These are phyloP conservation scores for Mycena galopus DNA, from an alignment of 768 basidiomycete genomes.

Conservation along the genomic window DNA sequence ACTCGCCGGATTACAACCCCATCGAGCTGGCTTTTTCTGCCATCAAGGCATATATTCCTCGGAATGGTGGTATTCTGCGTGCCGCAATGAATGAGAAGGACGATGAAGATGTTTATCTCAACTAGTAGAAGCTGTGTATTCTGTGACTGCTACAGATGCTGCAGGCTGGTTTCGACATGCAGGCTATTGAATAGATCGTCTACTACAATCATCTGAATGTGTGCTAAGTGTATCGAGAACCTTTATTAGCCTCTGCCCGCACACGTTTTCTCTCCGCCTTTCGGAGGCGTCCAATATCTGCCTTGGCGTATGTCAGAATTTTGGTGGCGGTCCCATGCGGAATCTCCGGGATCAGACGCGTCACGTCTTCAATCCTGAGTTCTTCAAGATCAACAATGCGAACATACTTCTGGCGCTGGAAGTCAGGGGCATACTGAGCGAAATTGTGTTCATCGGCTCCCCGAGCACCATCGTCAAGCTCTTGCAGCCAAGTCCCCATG, in stretches of 20 bases:
- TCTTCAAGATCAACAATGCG: background rate
- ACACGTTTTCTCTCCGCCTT: background rate
- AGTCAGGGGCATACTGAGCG: background rate
- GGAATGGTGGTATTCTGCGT: conserved; percentile 30
- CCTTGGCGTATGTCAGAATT: background rate
- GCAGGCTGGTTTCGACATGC: conserved; percentile 40
- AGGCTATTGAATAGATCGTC: conserved; percentile 1
- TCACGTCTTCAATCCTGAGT: background rate
- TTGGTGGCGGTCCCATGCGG: background rate
- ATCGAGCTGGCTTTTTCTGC: conserved; percentile 40
- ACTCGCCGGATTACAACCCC: conserved; percentile 20
- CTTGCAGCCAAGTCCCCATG: background rate
- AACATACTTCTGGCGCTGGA: conserved; percentile 11
- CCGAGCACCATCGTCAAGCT: background rate
- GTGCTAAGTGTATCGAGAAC: background rate
- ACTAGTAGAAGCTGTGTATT: conserved; percentile 38
- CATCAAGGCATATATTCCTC: conserved; percentile 42
- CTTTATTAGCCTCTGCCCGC: background rate
- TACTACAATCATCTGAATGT: background rate
- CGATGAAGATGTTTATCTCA: conserved; percentile 39
- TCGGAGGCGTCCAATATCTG: background rate
- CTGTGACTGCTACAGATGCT: conserved; percentile 35
- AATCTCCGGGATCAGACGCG: background rate
- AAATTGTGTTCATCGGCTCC: background rate
- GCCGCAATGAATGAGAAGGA: conserved; percentile 31